Conservation (phyloP, 805 yeast genomes). For the Pichia manshurica region DNA sequence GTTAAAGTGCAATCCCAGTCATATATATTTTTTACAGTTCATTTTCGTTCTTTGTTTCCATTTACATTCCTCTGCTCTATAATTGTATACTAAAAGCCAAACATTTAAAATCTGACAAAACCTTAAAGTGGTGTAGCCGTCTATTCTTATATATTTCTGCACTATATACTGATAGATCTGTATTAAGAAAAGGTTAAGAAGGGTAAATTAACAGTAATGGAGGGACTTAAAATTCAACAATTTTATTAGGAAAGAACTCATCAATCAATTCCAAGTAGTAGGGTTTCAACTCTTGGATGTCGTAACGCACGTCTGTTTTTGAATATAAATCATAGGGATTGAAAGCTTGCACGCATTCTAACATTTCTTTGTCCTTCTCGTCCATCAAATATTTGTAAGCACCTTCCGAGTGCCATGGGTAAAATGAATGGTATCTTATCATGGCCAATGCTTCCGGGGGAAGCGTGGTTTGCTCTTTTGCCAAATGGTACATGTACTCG, state of each 20-base stretch:
- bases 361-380: conserved; percentile 53
- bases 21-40: neutral
- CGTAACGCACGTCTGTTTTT: conserved; percentile 44
- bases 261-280: conserved; percentile 60
- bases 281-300: conserved; percentile 46
- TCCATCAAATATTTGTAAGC: conserved; percentile 63
- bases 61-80: neutral
- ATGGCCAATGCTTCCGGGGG: conserved; percentile 67
- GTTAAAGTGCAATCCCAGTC: neutral
- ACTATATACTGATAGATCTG: no score
- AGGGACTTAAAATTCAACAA: conserved; percentile 50
- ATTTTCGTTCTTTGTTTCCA: neutral
- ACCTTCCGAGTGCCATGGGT: conserved; percentile 71
- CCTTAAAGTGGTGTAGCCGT: no score
- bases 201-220: no score
- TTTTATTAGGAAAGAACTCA: conserved; percentile 55
- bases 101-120: neutral
- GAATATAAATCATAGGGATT: conserved; percentile 67
- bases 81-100: conserved; percentile 1
- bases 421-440: conserved; percentile 70
- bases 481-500: conserved; percentile 70
- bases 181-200: no score
- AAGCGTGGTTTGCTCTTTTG: conserved; percentile 55
- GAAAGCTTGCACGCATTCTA: conserved; percentile 59
- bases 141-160: no score